These are phyloP conservation scores for Tulasnella sp. DNA, from an alignment of 768 basidiomycete species.

Conservation along the genomic window DNA sequence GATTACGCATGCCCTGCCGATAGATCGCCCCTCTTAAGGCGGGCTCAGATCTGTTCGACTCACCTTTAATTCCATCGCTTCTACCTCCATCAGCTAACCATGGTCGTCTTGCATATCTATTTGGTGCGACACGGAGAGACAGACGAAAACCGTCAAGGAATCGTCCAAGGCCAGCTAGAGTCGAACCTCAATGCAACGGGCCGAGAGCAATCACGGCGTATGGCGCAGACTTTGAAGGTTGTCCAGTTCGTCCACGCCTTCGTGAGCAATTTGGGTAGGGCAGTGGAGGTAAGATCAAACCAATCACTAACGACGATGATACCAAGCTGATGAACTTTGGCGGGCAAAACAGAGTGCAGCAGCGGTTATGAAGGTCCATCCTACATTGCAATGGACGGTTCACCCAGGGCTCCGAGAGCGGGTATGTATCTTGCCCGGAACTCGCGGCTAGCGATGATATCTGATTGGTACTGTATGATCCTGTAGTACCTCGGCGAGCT, in stretches of 20 bases:
- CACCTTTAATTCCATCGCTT: background rate
- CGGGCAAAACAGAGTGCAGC: slow-evolving; percentile 28
- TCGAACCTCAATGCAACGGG: slow-evolving; percentile 33
- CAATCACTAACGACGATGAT: background rate
- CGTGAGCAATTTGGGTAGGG: slow-evolving; percentile 36
- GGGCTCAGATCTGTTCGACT: background rate
- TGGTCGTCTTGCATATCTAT: slow-evolving; percentile 22
- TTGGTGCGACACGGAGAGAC: slow-evolving; percentile 30
- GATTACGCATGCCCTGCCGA: background rate
- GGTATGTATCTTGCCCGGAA: background rate
- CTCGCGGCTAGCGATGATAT: background rate
- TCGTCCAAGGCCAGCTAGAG: slow-evolving; percentile 34
- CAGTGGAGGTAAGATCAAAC: slow-evolving; percentile 34
- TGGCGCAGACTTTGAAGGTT: slow-evolving; percentile 30
- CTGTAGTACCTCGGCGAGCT: slow-evolving; percentile 23
- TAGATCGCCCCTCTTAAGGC: too few species aligned
- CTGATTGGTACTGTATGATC: background rate
- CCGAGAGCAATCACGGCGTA: slow-evolving; percentile 26
- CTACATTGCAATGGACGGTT: background rate
- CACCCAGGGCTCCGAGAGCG: slow-evolving; percentile 19
- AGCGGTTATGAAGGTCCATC: slow-evolving; percentile 28
- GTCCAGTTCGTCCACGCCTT: slow-evolving; percentile 35
- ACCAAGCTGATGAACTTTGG: background rate
- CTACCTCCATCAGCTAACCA: background rate
- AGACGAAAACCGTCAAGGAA: slow-evolving; percentile 24